These are phyloP conservation scores for Cercospora brassicicola DNA, from an alignment of 2,329 filamentous ascomycete genomes.

Conservation along the genomic window DNA sequence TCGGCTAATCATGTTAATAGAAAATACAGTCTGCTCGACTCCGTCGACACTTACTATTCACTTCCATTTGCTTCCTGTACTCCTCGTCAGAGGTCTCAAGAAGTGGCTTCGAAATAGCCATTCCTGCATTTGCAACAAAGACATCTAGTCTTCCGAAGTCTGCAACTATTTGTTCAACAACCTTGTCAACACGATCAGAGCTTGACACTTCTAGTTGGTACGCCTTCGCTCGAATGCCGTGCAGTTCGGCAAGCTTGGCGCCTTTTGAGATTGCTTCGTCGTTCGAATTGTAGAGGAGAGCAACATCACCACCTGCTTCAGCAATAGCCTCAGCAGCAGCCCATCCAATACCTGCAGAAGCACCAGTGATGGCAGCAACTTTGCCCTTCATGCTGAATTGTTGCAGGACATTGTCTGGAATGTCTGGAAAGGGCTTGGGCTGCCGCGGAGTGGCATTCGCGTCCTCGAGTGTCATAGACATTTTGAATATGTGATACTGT, in stretches of 20 bases:
- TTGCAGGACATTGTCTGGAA: slow-evolving; percentile 33
- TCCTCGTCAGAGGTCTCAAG: slow-evolving; percentile 19
- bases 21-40: too few relatives aligned
- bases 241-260: slow-evolving; percentile 5
- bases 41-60: slow-evolving; percentile 12
- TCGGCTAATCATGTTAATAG: slow-evolving; percentile 28
- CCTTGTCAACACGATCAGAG: not conserved
- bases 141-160: slow-evolving; percentile 18
- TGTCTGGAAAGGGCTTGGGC: slow-evolving; percentile 33
- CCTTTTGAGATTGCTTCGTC: slow-evolving; percentile 22
- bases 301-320: slow-evolving; percentile 80
- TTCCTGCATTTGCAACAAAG: slow-evolving; percentile 23
- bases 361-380: slow-evolving; percentile 81
- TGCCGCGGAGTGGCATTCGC: slow-evolving; percentile 18
- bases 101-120: slow-evolving; percentile 21
- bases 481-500: slow-evolving; percentile 15
- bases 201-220: slow-evolving; percentile 6
- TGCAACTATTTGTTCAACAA: not conserved
- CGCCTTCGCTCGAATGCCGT: not conserved
- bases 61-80: slow-evolving; percentile 14
- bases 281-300: slow-evolving; percentile 89
- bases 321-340: slow-evolving; percentile 90
- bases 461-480: slow-evolving; percentile 40
- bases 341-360: slow-evolving; percentile 79
- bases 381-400: slow-evolving; percentile 77